Evolutionary conservation across 2,329 filamentous ascomycete species (phyloP), one percentile per base, ranked within the genome.

Genomic region (Metarhizium anisopliae): DNA sequence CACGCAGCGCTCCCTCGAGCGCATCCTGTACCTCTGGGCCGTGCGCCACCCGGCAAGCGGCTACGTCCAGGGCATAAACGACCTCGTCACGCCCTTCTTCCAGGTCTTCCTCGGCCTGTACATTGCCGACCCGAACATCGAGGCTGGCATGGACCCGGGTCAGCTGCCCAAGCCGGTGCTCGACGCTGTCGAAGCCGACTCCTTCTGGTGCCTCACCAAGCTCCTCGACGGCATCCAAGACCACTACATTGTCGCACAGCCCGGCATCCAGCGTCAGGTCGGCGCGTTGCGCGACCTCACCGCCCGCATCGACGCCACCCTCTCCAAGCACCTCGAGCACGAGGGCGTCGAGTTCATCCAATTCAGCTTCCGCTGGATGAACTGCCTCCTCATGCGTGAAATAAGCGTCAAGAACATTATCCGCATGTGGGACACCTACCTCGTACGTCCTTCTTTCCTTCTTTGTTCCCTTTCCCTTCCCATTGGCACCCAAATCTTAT

Each of bases 331-430:
- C 68, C 78, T 99, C 45, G 90, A 96, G 68, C 82, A 82, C 29
- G 91, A 97, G 71, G 87, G 91, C 36, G 90, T 99, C 32, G 94
- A 99, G 68, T 99, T 99, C 67, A 99, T 99, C 66, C 94, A 99
- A 68, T 99, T 99, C 73, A 96, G 91, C 72, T 99, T 99, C 70
- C 82, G 94, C 56, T 99, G 94, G 94, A 99, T 99, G 94, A 99
- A 99, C 67, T 99, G 94, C 70, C 82, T 99, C 53, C 78, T 99
- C 61, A 99, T 99, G 94, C 83, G 94, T 60, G 94, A 99, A 74
- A 89, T 99, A 61, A 96, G 89, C 68, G 93, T 99, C 56, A 89
- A 86, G 70, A 97, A 96, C 69, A 96, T 91, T 0, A 95, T 99
- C 60, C 82, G 94, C 63, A 99, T 99, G 94, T 99, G 94, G 94